phyloP scores from a whole-genome alignment of 441 rosid genomes.

The Populus trichocarpa region DNA sequence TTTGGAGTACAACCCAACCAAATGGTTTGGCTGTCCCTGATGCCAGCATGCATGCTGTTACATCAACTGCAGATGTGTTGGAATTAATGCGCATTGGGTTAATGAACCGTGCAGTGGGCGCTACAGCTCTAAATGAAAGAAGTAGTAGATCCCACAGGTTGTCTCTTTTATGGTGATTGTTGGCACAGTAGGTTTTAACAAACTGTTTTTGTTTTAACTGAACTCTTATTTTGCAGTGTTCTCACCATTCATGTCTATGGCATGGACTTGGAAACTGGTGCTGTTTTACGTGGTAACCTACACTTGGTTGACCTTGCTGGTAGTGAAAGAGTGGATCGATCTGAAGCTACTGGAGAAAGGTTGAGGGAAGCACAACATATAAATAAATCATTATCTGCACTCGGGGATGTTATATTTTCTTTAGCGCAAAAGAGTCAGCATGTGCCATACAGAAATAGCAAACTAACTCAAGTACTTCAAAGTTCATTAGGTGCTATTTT shows the following conservation, averaged over 20 bases:
- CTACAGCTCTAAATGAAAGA: conserved; percentile 36
- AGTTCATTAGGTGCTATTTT: conserved; percentile 29
- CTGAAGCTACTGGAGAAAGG: conserved; percentile 38
- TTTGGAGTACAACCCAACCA: conserved; percentile 38
- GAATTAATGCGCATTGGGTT: conserved; percentile 32
- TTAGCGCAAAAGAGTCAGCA: conserved; percentile 34
- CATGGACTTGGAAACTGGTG: conserved; percentile 25
- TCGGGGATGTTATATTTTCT: conserved; percentile 37
- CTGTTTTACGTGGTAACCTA: conserved; percentile 30
- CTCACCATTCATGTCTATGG: conserved; percentile 38
- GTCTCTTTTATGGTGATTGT: conserved; percentile 3
- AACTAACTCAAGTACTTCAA: conserved; percentile 38
- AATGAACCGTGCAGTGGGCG: conserved; percentile 33
- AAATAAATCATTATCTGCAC: conserved; percentile 36
- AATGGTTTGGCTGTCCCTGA: conserved; percentile 41
- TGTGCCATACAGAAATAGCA: conserved; percentile 41
- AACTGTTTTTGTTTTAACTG: neutral
- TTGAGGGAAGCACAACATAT: conserved; percentile 39
- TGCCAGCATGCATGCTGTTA: conserved; percentile 32
- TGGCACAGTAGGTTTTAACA: neutral
- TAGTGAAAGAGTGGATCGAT: conserved; percentile 37
- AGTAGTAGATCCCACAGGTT: conserved; percentile 41
- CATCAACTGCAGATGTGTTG: conserved; percentile 31
- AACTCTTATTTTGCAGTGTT: conserved; percentile 22
- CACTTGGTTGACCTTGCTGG: conserved; percentile 39